These are phyloP conservation scores for Macrophomina phaseolina DNA, from an alignment of 2,329 filamentous ascomycete species.

Conservation along the genomic window DNA sequence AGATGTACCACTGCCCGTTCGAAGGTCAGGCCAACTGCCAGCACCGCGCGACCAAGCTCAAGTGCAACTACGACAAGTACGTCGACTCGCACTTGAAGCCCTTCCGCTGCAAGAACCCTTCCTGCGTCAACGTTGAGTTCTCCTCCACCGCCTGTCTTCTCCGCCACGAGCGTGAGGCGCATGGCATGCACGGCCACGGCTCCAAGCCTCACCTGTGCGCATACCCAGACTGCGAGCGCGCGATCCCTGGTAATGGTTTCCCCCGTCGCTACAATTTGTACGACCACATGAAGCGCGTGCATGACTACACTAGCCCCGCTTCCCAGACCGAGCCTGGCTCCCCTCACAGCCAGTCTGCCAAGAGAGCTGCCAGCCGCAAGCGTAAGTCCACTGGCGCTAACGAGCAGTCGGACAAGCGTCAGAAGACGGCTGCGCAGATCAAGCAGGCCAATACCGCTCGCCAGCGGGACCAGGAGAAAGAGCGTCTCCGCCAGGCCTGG, in stretches of 20 bases:
- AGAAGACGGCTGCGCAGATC: constrained; percentile 38
- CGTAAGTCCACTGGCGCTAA: constrained; percentile 40
- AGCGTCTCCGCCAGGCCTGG: constrained; percentile 40
- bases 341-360: constrained; percentile 34
- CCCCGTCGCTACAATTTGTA: constrained; percentile 93
- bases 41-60: constrained; percentile 93
- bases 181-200: constrained; percentile 93
- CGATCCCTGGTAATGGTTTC: constrained; percentile 83
- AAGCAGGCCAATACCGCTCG: constrained; percentile 39
- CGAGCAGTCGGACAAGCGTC: constrained; percentile 41
- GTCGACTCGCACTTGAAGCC: constrained; percentile 96
- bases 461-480: constrained; percentile 36
- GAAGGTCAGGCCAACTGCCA: constrained; percentile 75
- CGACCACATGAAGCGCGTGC: constrained; percentile 97
- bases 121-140: constrained; percentile 85
- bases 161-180: constrained; percentile 92
- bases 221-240: constrained; percentile 85
- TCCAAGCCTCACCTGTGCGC: constrained; percentile 91
- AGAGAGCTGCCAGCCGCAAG: constrained; percentile 42
- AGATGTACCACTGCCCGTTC: constrained; percentile 93
- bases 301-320: constrained; percentile 61
- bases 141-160: constrained; percentile 95
- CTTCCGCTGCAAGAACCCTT: constrained; percentile 87
- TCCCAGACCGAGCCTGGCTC: constrained; percentile 37
- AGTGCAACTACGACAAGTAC: constrained; percentile 99